These are phyloP conservation scores for Colletotrichum horii DNA, from an alignment of 2,329 filamentous ascomycete species.

Conservation along the genomic window DNA sequence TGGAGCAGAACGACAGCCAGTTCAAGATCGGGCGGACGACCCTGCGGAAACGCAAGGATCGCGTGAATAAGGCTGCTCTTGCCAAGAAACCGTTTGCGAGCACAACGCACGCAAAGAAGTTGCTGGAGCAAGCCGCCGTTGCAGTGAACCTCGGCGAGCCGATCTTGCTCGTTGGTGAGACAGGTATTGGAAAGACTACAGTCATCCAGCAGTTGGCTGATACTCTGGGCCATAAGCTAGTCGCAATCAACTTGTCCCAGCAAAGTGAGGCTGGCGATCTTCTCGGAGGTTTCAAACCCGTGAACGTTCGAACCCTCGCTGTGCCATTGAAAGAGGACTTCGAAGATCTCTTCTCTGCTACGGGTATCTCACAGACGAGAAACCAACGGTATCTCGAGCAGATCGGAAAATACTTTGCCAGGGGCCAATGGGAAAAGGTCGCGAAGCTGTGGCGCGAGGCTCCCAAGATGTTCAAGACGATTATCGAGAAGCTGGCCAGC, in stretches of 20 bases:
- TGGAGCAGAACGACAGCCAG: conserved; percentile 64
- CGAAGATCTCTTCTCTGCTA: conserved; percentile 84
- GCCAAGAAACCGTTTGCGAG: conserved; percentile 79
- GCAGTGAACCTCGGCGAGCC: conserved; percentile 87
- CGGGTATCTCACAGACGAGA: conserved; percentile 82
- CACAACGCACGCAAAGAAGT: conserved; percentile 80
- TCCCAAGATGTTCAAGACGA: conserved; percentile 81
- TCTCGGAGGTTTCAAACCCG: conserved; percentile 93
- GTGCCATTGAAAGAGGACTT: conserved; percentile 94
- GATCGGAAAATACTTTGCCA: conserved; percentile 78
- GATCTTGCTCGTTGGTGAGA: conserved; percentile 94
- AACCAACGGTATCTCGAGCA: conserved; percentile 87
- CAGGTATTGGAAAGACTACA: conserved; percentile 97
- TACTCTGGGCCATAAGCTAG: conserved; percentile 82
- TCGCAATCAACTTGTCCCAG: conserved; percentile 94
- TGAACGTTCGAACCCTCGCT: conserved; percentile 86
- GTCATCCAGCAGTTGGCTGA: conserved; percentile 92
- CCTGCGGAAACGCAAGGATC: conserved; percentile 61
- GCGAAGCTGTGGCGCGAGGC: conserved; percentile 89
- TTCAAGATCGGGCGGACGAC: conserved; percentile 71
- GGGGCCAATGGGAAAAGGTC: conserved; percentile 85
- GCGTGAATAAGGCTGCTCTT: conserved; percentile 53
- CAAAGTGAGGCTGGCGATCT: conserved; percentile 98
- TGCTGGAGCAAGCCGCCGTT: conserved; percentile 87
- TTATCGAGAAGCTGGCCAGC: conserved; percentile 61